These are phyloP conservation scores for Russula brevipes DNA, from an alignment of 768 basidiomycete genomes.

Conservation along the genomic window DNA sequence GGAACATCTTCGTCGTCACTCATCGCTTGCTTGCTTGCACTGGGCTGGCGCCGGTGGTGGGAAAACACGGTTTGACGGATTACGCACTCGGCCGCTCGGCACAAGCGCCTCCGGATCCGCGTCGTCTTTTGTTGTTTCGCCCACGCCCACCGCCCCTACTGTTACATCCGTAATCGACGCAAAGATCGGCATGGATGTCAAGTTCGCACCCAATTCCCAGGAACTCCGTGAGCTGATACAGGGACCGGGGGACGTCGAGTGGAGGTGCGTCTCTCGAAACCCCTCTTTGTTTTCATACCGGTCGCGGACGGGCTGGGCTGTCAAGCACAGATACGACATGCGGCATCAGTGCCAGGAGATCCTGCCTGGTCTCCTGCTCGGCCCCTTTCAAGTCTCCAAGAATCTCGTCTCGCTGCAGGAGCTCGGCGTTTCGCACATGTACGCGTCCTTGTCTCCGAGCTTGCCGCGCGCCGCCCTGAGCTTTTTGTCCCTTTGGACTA, in stretches of 20 bases:
- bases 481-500: background rate
- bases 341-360: slow-evolving; percentile 93
- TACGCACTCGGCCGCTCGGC: no score
- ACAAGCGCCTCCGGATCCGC: no score
- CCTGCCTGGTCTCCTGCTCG: slow-evolving; percentile 72
- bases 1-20: slow-evolving; percentile 20
- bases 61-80: background rate
- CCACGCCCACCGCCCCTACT: background rate
- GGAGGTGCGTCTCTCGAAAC: slow-evolving; percentile 49
- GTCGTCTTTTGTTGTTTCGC: background rate
- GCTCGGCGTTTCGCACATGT: slow-evolving; percentile 84
- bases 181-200: slow-evolving; percentile 1
- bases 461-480: slow-evolving; percentile 12
- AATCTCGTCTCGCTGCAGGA: slow-evolving; percentile 60
- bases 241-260: slow-evolving; percentile 78
- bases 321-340: slow-evolving; percentile 76
- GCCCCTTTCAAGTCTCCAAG: slow-evolving; percentile 86
- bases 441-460: slow-evolving; percentile 23
- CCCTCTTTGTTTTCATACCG: background rate
- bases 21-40: background rate
- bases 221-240: slow-evolving; percentile 59
- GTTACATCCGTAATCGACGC: background rate
- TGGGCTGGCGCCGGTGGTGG: no score
- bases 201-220: slow-evolving; percentile 17
- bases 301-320: background rate